phyloP scores from a whole-genome alignment of 768 basidiomycete species.

The Dictyophora rubrovolvata region DNA sequence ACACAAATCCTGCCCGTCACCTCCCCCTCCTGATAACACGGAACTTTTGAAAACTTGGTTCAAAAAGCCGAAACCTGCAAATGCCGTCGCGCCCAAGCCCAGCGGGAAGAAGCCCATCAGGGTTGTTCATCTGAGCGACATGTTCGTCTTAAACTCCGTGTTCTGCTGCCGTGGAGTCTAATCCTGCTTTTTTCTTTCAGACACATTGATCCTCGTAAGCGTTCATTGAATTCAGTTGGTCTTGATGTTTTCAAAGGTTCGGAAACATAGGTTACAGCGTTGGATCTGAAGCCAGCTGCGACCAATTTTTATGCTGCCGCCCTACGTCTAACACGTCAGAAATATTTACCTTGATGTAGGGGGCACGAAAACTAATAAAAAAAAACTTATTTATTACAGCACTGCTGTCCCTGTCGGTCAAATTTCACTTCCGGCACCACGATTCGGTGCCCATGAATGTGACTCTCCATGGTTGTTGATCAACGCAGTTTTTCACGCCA shows the following conservation, averaged over 20 bases:
- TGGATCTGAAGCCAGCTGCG: conserved; percentile 17
- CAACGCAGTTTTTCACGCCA: conserved; percentile 16
- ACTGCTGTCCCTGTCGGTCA: not conserved
- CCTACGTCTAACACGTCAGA: not conserved
- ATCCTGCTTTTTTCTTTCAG: not conserved
- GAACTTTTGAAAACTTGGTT: not conserved
- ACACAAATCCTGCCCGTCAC: not conserved
- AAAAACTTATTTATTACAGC: not conserved
- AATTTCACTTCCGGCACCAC: conserved; percentile 15
- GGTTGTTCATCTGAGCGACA: not conserved
- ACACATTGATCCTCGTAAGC: conserved; percentile 16
- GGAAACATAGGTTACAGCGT: conserved; percentile 16
- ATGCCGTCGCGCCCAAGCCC: not conserved
- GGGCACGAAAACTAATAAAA: not conserved
- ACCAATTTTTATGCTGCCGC: conserved; percentile 15
- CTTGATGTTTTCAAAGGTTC: too few relatives aligned
- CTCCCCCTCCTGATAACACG: not conserved
- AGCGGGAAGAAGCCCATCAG: not conserved
- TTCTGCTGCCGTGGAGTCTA: not conserved
- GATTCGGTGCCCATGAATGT: conserved; percentile 16
- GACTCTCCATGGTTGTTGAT: conserved; percentile 16
- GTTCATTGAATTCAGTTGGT: not conserved
- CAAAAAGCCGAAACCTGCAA: not conserved
- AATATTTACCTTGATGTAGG: conserved; percentile 8
- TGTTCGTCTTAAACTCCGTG: not conserved